These are phyloP conservation scores for Rhodotorula sp. DNA, from an alignment of 1,284 basidiomycete species.

Conservation along the genomic window DNA sequence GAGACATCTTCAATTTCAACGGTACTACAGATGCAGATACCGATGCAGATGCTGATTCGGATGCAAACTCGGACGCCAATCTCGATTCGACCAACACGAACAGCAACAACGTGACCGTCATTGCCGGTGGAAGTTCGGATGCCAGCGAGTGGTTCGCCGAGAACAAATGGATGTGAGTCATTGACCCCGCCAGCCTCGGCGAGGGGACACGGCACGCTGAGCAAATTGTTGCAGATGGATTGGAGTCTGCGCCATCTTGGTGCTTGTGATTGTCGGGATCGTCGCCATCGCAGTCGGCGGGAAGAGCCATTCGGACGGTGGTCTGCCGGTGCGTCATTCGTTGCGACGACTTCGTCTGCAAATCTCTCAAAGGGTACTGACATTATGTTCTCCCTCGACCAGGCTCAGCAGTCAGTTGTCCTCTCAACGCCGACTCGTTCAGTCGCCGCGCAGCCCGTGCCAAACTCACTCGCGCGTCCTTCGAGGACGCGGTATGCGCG, in stretches of 20 bases:
- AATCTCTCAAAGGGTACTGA: neutral
- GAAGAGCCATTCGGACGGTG: neutral
- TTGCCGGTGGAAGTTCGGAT: neutral
- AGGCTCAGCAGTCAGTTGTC: slow-evolving; percentile 15
- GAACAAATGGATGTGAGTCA: slow-evolving; percentile 24
- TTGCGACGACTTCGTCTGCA: neutral
- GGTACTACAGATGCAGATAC: slow-evolving; percentile 18
- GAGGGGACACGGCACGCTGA: neutral
- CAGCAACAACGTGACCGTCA: slow-evolving; percentile 15
- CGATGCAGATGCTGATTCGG: slow-evolving; percentile 1
- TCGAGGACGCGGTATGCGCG: neutral
- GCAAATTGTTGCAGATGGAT: neutral
- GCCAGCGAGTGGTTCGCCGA: slow-evolving; percentile 11
- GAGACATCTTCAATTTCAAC: slow-evolving; percentile 7
- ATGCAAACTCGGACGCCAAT: slow-evolving; percentile 4
- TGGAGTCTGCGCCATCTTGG: neutral
- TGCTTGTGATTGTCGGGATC: slow-evolving; percentile 8
- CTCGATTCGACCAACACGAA: slow-evolving; percentile 12
- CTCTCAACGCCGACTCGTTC: neutral
- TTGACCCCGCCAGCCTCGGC: neutral
- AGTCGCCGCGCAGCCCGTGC: slow-evolving; percentile 6
- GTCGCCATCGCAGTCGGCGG: slow-evolving; percentile 3
- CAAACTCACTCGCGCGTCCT: slow-evolving; percentile 14
- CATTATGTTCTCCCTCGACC: neutral
- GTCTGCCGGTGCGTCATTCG: neutral